Evolutionary conservation across 768 basidiomycete species (phyloP).

Genomic region (Trametes cubensis): DNA sequence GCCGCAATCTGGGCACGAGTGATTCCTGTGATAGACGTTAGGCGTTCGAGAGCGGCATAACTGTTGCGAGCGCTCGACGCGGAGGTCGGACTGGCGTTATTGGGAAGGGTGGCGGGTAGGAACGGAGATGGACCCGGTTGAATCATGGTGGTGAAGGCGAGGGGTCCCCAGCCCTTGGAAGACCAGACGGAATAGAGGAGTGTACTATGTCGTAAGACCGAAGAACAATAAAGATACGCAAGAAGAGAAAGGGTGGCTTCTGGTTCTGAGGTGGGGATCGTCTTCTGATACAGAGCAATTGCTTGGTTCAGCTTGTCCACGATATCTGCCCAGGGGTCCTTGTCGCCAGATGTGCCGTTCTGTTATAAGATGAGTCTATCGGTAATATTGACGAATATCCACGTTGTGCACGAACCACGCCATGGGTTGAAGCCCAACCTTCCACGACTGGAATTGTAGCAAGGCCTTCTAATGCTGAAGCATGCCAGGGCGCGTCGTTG

Average conservation of each 20-base stretch:
- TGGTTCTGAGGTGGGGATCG: slow-evolving; percentile 46
- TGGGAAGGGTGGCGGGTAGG: slow-evolving; percentile 59
- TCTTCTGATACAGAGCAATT: slow-evolving; percentile 59
- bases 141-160: slow-evolving; percentile 76
- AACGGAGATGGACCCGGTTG: slow-evolving; percentile 62
- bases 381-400: background rate
- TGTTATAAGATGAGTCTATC: slow-evolving; percentile 33
- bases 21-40: slow-evolving; percentile 70
- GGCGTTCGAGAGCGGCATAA: slow-evolving; percentile 60
- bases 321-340: slow-evolving; percentile 77
- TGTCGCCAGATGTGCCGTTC: slow-evolving; percentile 58
- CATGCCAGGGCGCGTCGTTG: slow-evolving; percentile 88
- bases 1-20: slow-evolving; percentile 67
- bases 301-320: slow-evolving; percentile 75
- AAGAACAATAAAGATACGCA: slow-evolving; percentile 67
- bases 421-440: slow-evolving; percentile 78
- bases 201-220: slow-evolving; percentile 70
- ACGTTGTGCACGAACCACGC: slow-evolving; percentile 54
- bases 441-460: slow-evolving; percentile 80
- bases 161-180: slow-evolving; percentile 84
- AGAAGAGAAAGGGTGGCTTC: slow-evolving; percentile 64
- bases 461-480: slow-evolving; percentile 82
- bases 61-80: slow-evolving; percentile 16
- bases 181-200: slow-evolving; percentile 82
- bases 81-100: slow-evolving; percentile 41